These are phyloP conservation scores for Stephanodiscus triporus DNA, from an alignment of 108 stramenopile species.

Conservation along the genomic window DNA sequence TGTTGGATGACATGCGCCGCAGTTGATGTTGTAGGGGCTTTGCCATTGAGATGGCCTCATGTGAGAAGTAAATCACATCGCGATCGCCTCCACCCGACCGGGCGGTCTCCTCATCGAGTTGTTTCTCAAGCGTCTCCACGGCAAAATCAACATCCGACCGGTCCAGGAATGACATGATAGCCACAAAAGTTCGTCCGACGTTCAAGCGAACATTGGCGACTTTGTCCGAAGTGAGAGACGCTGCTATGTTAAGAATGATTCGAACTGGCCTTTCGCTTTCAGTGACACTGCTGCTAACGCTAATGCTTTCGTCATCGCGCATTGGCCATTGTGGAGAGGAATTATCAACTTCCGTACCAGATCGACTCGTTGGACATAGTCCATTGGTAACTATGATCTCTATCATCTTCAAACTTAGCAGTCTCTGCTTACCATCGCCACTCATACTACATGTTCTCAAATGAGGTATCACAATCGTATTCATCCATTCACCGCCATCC, in stretches of 20 bases:
- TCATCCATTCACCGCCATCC: conserved; percentile 82
- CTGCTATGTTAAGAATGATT: conserved; percentile 67
- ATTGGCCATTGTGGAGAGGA: conserved; percentile 9
- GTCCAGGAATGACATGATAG: conserved; percentile 60
- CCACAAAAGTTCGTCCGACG: conserved; percentile 73
- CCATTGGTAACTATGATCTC: conserved; percentile 74
- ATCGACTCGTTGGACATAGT: conserved; percentile 28
- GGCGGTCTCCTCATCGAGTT: conserved; percentile 67
- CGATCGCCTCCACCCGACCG: conserved; percentile 64
- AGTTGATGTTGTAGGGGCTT: conserved; percentile 13
- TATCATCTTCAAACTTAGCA: conserved; percentile 84
- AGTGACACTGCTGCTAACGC: conserved; percentile 4
- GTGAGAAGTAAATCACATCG: conserved; percentile 83
- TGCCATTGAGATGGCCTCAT: conserved; percentile 43
- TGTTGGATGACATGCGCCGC: conserved; percentile 6
- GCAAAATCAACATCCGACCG: conserved; percentile 66
- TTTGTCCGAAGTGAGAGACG: conserved; percentile 68
- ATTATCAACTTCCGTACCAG: conserved; percentile 16
- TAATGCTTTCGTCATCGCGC: conserved; percentile 21
- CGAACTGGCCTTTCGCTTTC: conserved; percentile 54
- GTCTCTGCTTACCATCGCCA: conserved; percentile 71
- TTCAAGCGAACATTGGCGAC: conserved; percentile 89
- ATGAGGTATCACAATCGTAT: conserved; percentile 80
- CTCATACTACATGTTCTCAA: conserved; percentile 66
- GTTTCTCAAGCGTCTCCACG: conserved; percentile 62